Base-by-base conservation (phyloP, 2,329 filamentous ascomycete genomes). In the Colletotrichum tamarilloi region DNA sequence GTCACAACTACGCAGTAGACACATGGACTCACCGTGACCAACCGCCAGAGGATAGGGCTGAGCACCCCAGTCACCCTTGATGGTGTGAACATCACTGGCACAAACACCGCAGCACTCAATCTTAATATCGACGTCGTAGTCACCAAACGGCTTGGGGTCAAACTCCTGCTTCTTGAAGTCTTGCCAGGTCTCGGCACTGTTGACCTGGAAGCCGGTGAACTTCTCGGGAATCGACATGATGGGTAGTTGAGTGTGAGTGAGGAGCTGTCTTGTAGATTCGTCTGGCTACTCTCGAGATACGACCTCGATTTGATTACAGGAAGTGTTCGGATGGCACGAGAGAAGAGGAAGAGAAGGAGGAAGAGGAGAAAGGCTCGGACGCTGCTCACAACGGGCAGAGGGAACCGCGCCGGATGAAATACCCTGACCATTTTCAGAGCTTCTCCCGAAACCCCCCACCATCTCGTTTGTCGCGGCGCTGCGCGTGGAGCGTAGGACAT, bases 111-210 rank as follows among this genome's bases (percentile, higher is more conserved):
- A 96, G 80, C 90, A 92, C 76, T 95, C 92, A 78, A 98, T 92
- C 86, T 95, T 93, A 84, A 98, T 90, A 81, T 97, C 95, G 78
- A 98, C 91, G 80, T 98, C 95, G 83, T 94, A 89, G 81, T 95
- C 94, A 76, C 92, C 94, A 81, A 97, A 97, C 22, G 93, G 93
- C 86, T 97, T 97, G 72, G 95, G 91, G 77, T 92, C 89, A 86
- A 94, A 95, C 86, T 95, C 82, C 80, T 92, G 91, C 84, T 94
- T 93, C 78, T 92, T 86, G 79, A 92, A 91, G 72, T 91, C 86
- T 76, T 88, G 82, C 87, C 87, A 90, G 58, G 84, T 86, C 63
- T 87, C 87, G 28, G 87, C 82, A 67, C 85, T 85, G 70, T 88
- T 82, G 78, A 91, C 87, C 83, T 91, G 88, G 84, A 91, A 92